Percentiles rank a stretch among this genome's conserved stretches.
phyloP scores from a whole-genome alignment of 257 asterid genomes.

The Leptodermis oblonga region DNA sequence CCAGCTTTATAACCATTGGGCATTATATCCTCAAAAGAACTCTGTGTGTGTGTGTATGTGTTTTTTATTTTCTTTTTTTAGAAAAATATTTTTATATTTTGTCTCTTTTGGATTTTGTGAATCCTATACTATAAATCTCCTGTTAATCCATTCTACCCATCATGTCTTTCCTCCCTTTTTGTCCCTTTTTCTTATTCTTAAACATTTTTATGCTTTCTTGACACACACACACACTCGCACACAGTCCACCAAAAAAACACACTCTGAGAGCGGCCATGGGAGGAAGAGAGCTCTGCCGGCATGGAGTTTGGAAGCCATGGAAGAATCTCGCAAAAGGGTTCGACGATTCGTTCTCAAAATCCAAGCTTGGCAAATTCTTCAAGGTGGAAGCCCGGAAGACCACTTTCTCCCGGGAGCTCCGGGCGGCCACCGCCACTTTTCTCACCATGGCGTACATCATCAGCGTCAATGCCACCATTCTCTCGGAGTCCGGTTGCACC shows the following conservation, averaged over 20 bases:
- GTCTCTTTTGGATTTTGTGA: conserved; percentile 20
- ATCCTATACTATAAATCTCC: conserved; percentile 34
- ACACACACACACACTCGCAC: conserved; percentile 14
- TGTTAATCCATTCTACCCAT: conserved; percentile 16
- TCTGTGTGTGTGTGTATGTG: too few species aligned
- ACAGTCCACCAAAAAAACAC: neutral
- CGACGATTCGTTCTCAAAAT: conserved; percentile 42
- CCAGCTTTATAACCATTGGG: conserved; percentile 25
- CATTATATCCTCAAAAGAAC: conserved; percentile 40
- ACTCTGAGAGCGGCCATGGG: conserved; percentile 33
- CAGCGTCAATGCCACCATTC: conserved; percentile 65
- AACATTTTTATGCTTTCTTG: conserved; percentile 13
- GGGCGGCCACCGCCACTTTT: conserved; percentile 76
- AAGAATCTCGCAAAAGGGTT: conserved; percentile 31
- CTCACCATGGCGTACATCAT: conserved; percentile 80
- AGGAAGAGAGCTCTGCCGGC: conserved; percentile 27
- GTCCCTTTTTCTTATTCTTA: conserved; percentile 4
- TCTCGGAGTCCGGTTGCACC: conserved; percentile 62
- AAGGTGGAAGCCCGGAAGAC: conserved; percentile 53
- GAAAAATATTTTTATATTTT: neutral
- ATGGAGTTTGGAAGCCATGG: conserved; percentile 28
- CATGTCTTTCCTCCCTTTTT: neutral
- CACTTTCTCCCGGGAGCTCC: conserved; percentile 42
- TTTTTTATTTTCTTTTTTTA: conserved; percentile 14
- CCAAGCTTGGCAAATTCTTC: conserved; percentile 54